Base-by-base conservation (phyloP, 441 rosid species). In the Croton setiger region DNA sequence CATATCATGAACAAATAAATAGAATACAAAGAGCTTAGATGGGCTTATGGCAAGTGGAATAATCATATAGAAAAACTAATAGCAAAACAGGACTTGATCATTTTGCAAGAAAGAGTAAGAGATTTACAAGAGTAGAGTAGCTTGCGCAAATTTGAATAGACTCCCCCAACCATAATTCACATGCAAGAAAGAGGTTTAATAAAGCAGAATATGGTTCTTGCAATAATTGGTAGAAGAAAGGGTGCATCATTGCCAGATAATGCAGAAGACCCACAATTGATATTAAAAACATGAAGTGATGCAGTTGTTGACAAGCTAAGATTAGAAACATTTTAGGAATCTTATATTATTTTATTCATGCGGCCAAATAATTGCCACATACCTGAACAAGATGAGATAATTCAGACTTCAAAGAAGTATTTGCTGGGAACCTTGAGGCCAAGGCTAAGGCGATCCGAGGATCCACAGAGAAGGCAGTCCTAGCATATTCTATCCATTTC, bases 381-480 rank as follows among this genome's bases (percentile, higher is more conserved):
- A 91, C 99, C 97, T 96, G 98, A 74, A 96, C 92, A 69, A 96
- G 84, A 80, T 89, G 89, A 70, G 96, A 82, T 70, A 96, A 86
- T 86, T 96, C 98, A 66, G 85, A 82, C 79, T 84, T 92, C 70
- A 96, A 72, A 78, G 76, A 69, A 72, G 79, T 72, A 76, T 91
- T 92, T 68, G 96, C 76, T 20, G 96, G 93, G 80, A 96, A 96
- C 76, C 96, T 91, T 17, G 94, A 86, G 65, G 85, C 93, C 67
- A 96, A 76, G 75, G 89, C 89, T 64, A 96, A 59, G 70, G 96
- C 97, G 72, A 96, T 86, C 64, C 84, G 86, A 69, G 97, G 97
- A 85, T 92, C 98, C 63, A 96, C 98, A 41, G 86, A 72, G 77
- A 96, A 96, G 61, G 99, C 96, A 65, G 87, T 90, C 78, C 88